Conservation (phyloP, 306 rosid genomes). For the Vigna reflexopilosa region DNA sequence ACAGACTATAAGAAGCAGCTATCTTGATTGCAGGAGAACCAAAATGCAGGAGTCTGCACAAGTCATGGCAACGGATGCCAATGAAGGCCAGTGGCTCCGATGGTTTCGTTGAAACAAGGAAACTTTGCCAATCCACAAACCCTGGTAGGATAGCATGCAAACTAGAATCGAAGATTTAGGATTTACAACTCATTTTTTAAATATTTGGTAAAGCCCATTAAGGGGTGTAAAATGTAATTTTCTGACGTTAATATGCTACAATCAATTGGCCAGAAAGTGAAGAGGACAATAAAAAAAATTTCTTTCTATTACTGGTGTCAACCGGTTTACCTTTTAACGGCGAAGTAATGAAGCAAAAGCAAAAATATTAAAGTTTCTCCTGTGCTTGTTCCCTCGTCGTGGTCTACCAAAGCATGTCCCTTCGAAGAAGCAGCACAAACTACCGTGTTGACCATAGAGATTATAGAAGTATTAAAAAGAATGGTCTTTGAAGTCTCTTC, state of each 20-base stretch:
- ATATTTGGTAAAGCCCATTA: not conserved
- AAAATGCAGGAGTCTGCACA: conserved; percentile 85
- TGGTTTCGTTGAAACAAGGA: conserved; percentile 58
- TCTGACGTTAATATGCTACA: not conserved
- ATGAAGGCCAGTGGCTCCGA: conserved; percentile 58
- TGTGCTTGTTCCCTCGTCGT: conserved; percentile 61
- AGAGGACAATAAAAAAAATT: not conserved
- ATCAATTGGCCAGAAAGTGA: conserved; percentile 6
- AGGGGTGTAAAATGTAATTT: conserved; percentile 21
- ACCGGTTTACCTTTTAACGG: conserved; percentile 64
- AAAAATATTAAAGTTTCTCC: conserved; percentile 66
- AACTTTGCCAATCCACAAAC: conserved; percentile 77
- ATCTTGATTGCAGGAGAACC: conserved; percentile 77
- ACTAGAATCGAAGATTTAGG: conserved; percentile 53
- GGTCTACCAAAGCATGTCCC: conserved; percentile 85
- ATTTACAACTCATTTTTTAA: conserved; percentile 28
- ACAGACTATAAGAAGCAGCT: conserved; percentile 72
- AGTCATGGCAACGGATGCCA: conserved; percentile 75
- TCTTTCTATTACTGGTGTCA: conserved; percentile 25
- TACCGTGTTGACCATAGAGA: conserved; percentile 57
- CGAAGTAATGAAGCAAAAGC: conserved; percentile 76
- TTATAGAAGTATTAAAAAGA: conserved; percentile 62
- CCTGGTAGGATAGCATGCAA: conserved; percentile 70
- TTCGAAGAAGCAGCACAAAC: conserved; percentile 65
- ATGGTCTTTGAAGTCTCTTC: conserved; percentile 78